Evolutionary conservation across 192 early-diverging fungal genomes (phyloP).

Genomic region (Lobosporangium transversale): DNA sequence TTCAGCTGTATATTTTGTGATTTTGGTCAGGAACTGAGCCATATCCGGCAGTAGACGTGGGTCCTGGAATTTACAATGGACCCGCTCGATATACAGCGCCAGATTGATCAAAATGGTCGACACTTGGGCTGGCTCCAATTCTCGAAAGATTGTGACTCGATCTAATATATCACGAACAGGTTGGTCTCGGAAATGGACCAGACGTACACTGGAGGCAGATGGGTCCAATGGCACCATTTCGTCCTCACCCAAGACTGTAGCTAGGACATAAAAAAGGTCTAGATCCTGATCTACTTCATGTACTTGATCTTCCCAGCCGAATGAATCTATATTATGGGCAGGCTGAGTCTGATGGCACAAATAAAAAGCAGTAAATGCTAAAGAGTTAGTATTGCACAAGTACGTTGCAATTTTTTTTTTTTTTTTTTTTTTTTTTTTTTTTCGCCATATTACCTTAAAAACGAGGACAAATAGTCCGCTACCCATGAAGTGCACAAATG

Average conservation of each 20-base stretch:
- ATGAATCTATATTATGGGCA: background rate
- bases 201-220: conserved; percentile 1
- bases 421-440: too few relatives aligned
- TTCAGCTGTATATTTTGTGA: conserved; percentile 56
- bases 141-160: conserved; percentile 45
- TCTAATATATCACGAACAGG: conserved; percentile 69
- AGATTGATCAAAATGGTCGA: conserved; percentile 65
- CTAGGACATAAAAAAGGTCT: conserved; percentile 64
- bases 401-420: too few relatives aligned
- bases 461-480: conserved; percentile 71
- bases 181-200: conserved; percentile 62
- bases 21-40: conserved; percentile 50
- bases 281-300: conserved; percentile 56
- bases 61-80: conserved; percentile 60
- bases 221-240: conserved; percentile 59
- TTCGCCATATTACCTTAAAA: conserved; percentile 71
- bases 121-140: conserved; percentile 56
- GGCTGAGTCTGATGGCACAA: conserved; percentile 27
- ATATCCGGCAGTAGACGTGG: conserved; percentile 56
- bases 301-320: conserved; percentile 52
- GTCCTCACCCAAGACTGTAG: conserved; percentile 57
- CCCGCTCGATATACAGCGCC: conserved; percentile 61
- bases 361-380: too few relatives aligned
- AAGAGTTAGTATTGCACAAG: too few relatives aligned
- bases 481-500: conserved; percentile 63